These are phyloP conservation scores for Tylopilus plumbeoviolaceoides DNA, from an alignment of 768 basidiomycete genomes.

Conservation along the genomic window DNA sequence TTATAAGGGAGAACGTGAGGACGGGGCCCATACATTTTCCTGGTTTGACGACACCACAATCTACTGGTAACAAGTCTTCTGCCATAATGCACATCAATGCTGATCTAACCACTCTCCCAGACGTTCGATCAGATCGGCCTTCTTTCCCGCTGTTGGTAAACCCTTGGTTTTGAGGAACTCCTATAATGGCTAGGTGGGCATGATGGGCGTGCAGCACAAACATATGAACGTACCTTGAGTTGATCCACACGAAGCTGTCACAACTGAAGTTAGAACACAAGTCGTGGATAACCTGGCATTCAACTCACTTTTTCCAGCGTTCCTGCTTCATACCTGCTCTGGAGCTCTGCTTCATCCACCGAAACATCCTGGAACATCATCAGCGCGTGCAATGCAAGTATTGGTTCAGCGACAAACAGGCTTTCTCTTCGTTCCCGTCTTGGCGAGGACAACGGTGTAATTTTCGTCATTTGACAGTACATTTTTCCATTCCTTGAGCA, in stretches of 20 bases:
- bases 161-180: constrained; percentile 73
- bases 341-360: constrained; percentile 70
- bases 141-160: constrained; percentile 59
- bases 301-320: constrained; percentile 59
- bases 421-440: constrained; percentile 65
- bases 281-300: background rate
- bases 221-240: constrained; percentile 42
- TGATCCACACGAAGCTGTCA: constrained; percentile 71
- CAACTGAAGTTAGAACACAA: constrained; percentile 7
- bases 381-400: background rate
- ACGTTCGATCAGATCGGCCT: constrained; percentile 66
- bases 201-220: no score
- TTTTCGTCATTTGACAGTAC: constrained; percentile 59
- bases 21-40: no score
- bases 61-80: background rate
- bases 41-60: background rate
- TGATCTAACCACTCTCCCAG: constrained; percentile 58
- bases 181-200: constrained; percentile 30
- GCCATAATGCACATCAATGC: constrained; percentile 14
- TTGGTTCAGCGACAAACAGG: constrained; percentile 42
- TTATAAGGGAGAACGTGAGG: no score
- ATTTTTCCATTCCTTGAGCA: constrained; percentile 70
- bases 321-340: constrained; percentile 58
- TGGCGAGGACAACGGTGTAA: constrained; percentile 46
- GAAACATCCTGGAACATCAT: constrained; percentile 46